Evolutionary conservation across 179 eudicot genomes (phyloP).

Genomic region (Beta corolliflora): DNA sequence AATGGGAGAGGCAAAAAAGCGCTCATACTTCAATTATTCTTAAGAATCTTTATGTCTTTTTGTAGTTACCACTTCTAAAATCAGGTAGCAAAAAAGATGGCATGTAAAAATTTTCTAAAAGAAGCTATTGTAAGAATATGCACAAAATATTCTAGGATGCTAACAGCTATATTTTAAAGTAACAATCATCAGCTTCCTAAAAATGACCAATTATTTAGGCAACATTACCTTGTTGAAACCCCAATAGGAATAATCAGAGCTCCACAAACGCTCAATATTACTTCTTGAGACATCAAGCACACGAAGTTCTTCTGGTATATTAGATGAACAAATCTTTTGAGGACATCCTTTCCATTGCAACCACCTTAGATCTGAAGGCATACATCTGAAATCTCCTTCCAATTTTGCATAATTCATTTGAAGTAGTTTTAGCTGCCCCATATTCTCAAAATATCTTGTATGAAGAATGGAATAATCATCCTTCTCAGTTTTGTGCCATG

Average conservation of each 20-base stretch:
- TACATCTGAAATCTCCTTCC: constrained; percentile 42
- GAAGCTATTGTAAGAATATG: too few species aligned
- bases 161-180: too few species aligned
- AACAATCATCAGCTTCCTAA: too few species aligned
- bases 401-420: constrained; percentile 46
- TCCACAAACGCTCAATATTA: constrained; percentile 45
- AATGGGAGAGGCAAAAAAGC: too few species aligned
- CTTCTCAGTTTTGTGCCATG: constrained; percentile 11
- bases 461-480: constrained; percentile 27
- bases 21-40: too few species aligned
- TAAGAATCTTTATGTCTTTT: too few species aligned
- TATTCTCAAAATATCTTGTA: constrained; percentile 35
- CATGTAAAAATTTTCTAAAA: too few species aligned
- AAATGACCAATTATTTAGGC: neutral
- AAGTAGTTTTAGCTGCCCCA: constrained; percentile 52
- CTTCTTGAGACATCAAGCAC: constrained; percentile 66
- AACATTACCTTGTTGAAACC: constrained; percentile 35
- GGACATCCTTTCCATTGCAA: constrained; percentile 60
- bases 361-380: constrained; percentile 61
- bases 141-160: too few species aligned
- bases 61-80: too few species aligned
- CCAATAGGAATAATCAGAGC: constrained; percentile 22
- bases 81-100: too few species aligned
- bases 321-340: constrained; percentile 35
- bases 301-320: constrained; percentile 43